Conservation (phyloP, 1,284 basidiomycete genomes). For the Trichosporon asahii region DNA sequence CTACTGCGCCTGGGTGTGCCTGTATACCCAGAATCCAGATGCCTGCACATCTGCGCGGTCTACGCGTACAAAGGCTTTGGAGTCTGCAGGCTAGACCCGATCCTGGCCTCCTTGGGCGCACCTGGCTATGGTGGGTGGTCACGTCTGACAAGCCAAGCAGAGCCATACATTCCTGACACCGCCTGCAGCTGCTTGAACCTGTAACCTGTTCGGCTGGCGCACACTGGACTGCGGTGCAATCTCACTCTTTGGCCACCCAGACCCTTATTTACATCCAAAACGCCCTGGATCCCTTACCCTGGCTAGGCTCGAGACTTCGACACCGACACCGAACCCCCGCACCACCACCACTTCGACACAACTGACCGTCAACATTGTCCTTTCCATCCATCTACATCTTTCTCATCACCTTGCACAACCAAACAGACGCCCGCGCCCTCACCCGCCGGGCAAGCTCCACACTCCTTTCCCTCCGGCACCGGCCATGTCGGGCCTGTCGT, state of each 20-base stretch:
- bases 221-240: background rate
- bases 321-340: too few species aligned
- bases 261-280: background rate
- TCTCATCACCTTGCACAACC: background rate
- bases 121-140: background rate
- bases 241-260: background rate
- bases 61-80: too few species aligned
- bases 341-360: too few species aligned
- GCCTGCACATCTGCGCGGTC: background rate
- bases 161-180: background rate
- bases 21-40: background rate
- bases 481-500: slow-evolving; percentile 8
- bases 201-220: too few species aligned
- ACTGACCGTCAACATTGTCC: background rate
- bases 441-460: background rate
- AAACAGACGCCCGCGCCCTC: background rate
- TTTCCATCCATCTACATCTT: background rate
- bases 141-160: background rate
- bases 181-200: too few species aligned
- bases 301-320: background rate
- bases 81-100: too few species aligned
- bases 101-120: background rate
- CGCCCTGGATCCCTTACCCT: background rate
- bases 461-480: background rate
- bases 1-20: background rate